phyloP scores from a whole-genome alignment of 352 stramenopile genomes.

The Globisporangium cystogenes region DNA sequence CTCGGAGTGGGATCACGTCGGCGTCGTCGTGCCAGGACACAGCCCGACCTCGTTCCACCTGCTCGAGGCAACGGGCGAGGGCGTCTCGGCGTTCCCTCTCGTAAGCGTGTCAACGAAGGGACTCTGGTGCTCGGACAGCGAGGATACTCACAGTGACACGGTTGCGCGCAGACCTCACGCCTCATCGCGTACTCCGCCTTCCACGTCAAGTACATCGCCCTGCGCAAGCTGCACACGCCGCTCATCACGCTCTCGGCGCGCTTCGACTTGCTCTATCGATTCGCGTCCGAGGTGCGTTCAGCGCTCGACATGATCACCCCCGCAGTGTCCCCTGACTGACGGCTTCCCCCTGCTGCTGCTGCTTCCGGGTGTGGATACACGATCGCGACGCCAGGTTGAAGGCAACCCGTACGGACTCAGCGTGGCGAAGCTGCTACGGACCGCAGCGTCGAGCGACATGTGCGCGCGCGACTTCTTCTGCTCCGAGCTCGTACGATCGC shows the following conservation, averaged over 20 bases:
- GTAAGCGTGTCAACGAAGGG: slow-evolving; percentile 21
- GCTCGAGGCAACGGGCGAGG: slow-evolving; percentile 57
- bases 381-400: slow-evolving; percentile 21
- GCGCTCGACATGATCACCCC: neutral
- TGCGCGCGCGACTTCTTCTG: slow-evolving; percentile 43
- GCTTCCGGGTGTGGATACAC: no score
- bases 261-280: slow-evolving; percentile 38
- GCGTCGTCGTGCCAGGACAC: slow-evolving; percentile 31
- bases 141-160: neutral
- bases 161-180: slow-evolving; percentile 16
- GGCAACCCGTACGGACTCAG: slow-evolving; percentile 48
- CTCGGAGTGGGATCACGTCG: slow-evolving; percentile 66
- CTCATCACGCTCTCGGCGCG: slow-evolving; percentile 37
- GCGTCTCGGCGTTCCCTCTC: slow-evolving; percentile 44
- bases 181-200: slow-evolving; percentile 34
- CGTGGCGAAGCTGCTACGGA: slow-evolving; percentile 37
- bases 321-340: neutral
- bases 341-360: neutral
- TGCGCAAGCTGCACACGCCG: slow-evolving; percentile 47
- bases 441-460: slow-evolving; percentile 9
- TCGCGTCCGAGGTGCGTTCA: slow-evolving; percentile 29
- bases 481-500: slow-evolving; percentile 46
- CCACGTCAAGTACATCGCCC: slow-evolving; percentile 39
- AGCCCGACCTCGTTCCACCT: slow-evolving; percentile 23
- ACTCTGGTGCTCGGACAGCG: neutral